Base-by-base conservation (phyloP, 768 basidiomycete genomes). In the Boletus vinaceobasis region DNA sequence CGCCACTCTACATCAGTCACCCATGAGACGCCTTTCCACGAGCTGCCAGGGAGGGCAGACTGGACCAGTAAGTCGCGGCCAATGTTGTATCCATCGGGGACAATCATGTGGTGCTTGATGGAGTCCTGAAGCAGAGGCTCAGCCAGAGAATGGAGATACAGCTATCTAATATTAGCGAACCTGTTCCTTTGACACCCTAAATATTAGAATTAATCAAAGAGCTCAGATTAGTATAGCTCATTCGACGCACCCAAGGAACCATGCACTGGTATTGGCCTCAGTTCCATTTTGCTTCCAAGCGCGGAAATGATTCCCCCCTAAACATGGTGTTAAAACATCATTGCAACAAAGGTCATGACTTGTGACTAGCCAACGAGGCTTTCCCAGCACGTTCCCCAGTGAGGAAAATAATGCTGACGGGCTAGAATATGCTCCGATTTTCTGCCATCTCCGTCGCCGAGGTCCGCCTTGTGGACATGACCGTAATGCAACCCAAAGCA, bases 281-380 rank as follows among this genome's bases (percentile, higher is more conserved):
- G 87, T 84, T 4, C 90, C 91, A 60, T 92, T 90, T 76, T 94
- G 91, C 64, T 83, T 85, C 91, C 91, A 94, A 8, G 90, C 90
- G 46, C 91, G 80, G 64, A 90, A 94, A 65, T 94, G 93, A 53
- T 93, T 86, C 2, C 91, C 92, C n/a, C 90, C 90, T 79, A 64
- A 26, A 48, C 29, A 21, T 31, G 42, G 48, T 43, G 44, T 57
- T 43, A 53, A 27, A 33, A 57, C 31, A 7, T 21, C n/a, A 29
- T n/a, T 27, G 36, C 7, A 15, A 47, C 32, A 13, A 36, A 32
- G n/a, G 48, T 11, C 10, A 32, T 13, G 1, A 23, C 21, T 31
- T 57, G 29, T 8, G 48, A 44, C 69, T 50, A 47, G 78, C 86
- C 86, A 59, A 84, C 78, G 23, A 93, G 69, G 62, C 84, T 90